Conservation (phyloP, 345 rosid species). For the Noccaea caerulescens region DNA sequence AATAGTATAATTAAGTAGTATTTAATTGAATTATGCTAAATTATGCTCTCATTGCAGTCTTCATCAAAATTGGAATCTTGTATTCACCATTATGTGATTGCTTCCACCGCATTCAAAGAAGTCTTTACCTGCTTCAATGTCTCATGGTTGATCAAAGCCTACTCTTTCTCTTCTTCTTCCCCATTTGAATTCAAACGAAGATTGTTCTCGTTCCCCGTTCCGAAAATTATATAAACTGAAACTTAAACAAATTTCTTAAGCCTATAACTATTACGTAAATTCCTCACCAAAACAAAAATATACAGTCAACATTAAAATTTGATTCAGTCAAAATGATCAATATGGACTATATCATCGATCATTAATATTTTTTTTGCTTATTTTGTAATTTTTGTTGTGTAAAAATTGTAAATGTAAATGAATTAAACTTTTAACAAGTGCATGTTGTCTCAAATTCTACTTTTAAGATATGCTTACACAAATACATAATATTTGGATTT, state of each 20-base stretch:
- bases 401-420: constrained; percentile 6
- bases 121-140: constrained; percentile 44
- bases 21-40: constrained; percentile 20
- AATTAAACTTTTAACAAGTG: neutral
- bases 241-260: neutral
- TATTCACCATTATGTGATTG: constrained; percentile 36
- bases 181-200: constrained; percentile 37
- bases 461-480: neutral
- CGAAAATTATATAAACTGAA: too few relatives aligned
- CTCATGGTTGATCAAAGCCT: constrained; percentile 39
- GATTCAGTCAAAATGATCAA: neutral
- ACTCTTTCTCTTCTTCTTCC: constrained; percentile 31
- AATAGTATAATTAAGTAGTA: constrained; percentile 21
- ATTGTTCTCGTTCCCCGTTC: constrained; percentile 9
- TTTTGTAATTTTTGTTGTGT: neutral
- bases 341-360: neutral
- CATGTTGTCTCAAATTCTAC: neutral
- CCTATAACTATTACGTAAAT: neutral
- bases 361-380: neutral
- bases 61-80: constrained; percentile 48
- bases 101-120: constrained; percentile 41
- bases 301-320: neutral
- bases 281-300: neutral
- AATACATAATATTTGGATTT: neutral
- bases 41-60: constrained; percentile 47